Evolutionary conservation across 495 filamentous ascomycete genomes (phyloP).

Genomic region (Neurospora discreta): DNA sequence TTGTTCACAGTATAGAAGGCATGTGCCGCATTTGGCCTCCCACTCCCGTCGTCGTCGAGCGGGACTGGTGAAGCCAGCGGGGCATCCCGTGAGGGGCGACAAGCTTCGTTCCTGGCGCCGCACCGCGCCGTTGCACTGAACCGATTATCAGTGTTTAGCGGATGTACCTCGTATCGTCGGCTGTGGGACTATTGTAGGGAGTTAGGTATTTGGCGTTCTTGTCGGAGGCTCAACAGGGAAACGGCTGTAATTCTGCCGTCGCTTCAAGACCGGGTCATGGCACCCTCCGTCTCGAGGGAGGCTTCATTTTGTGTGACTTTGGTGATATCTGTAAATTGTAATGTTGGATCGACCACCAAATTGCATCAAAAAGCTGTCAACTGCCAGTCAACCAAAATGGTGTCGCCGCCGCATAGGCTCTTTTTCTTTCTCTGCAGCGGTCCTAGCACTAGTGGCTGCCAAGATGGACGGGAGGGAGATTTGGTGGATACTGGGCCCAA

Average conservation of each 20-base stretch:
- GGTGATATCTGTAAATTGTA: slow-evolving; percentile 4
- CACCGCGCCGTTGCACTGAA: neutral
- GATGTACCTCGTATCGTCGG: neutral
- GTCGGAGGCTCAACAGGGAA: neutral
- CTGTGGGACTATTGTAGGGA: neutral
- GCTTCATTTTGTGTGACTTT: neutral
- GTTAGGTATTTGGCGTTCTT: neutral
- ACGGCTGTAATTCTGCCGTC: neutral
- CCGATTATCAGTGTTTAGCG: neutral
- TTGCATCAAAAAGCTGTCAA: neutral
- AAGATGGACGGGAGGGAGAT: neutral
- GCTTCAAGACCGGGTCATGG: neutral
- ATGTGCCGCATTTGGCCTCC: neutral
- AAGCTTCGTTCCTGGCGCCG: neutral
- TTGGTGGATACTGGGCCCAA: neutral
- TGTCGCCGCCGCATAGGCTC: neutral
- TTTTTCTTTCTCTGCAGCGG: neutral
- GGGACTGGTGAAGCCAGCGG: too few species aligned
- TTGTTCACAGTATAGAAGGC: neutral
- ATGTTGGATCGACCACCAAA: slow-evolving; percentile 4
- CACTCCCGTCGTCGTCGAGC: neutral
- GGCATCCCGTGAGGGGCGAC: neutral
- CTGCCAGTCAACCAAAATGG: neutral
- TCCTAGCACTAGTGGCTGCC: slow-evolving; percentile 4
- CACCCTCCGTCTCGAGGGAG: neutral